A percentile compares a stretch with the other conserved stretches of the same genome.
phyloP scores from a whole-genome alignment of 257 asterid species.

The Solanum gandarillasii region DNA sequence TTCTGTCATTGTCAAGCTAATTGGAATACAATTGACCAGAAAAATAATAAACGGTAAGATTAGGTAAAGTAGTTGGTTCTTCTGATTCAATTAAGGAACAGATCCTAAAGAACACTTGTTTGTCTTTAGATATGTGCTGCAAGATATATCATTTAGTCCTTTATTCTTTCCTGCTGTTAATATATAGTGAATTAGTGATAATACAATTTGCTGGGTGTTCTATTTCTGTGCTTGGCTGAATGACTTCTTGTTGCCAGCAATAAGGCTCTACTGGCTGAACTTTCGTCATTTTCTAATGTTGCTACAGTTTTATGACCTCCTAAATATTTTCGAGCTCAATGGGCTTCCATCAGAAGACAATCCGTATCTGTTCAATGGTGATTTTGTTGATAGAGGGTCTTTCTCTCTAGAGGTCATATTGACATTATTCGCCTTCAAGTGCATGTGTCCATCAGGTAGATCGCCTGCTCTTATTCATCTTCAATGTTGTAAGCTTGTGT shows the following conservation, averaged over 20 bases:
- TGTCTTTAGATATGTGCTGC: not conserved
- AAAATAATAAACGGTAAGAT: not conserved
- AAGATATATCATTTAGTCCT: not conserved
- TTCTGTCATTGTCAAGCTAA: not conserved
- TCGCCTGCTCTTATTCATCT: not conserved
- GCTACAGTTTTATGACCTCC: slow-evolving; percentile 86
- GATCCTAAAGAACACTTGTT: not conserved
- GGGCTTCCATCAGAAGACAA: slow-evolving; percentile 97
- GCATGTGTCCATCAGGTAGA: slow-evolving; percentile 96
- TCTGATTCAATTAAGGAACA: not conserved
- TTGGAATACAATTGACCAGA: not conserved
- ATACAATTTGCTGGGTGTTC: not conserved
- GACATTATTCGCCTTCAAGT: slow-evolving; percentile 90
- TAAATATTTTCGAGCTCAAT: slow-evolving; percentile 94
- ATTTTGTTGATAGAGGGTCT: slow-evolving; percentile 97
- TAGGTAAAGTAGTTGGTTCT: not conserved
- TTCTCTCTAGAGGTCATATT: slow-evolving; percentile 90
- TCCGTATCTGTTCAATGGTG: slow-evolving; percentile 97
- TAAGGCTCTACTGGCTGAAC: slow-evolving; percentile 1
- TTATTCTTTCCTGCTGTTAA: not conserved
- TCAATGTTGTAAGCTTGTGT: not conserved
- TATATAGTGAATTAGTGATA: not conserved
- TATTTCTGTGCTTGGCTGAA: not conserved
- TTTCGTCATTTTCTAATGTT: slow-evolving; percentile 5
- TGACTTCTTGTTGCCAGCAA: not conserved